These are phyloP conservation scores for Knufia petricola DNA, from an alignment of 2,329 filamentous ascomycete species.

Conservation along the genomic window DNA sequence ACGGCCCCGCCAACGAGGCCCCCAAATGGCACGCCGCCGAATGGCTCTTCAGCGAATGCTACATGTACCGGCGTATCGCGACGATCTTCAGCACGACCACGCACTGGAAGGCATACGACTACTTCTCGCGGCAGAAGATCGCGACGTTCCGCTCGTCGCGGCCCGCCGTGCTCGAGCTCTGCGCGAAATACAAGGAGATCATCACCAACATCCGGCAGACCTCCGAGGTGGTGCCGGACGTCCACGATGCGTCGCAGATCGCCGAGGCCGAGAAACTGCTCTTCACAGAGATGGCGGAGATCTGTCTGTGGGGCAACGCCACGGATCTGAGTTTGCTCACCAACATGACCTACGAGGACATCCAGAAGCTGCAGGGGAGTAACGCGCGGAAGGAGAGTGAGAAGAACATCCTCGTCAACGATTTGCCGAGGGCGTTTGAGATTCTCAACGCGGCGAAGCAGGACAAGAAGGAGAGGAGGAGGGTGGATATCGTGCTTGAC, in stretches of 20 bases:
- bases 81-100: conserved; percentile 66
- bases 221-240: conserved; percentile 32
- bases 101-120: conserved; percentile 69
- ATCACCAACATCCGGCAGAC: conserved; percentile 28
- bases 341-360: conserved; percentile 52
- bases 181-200: conserved; percentile 22
- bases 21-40: conserved; percentile 68
- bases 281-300: conserved; percentile 28
- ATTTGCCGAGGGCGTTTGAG: conserved; percentile 64
- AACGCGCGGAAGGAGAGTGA: conserved; percentile 77
- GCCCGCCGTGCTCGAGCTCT: conserved; percentile 24
- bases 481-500: conserved; percentile 90
- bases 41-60: conserved; percentile 92
- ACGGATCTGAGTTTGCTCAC: conserved; percentile 27
- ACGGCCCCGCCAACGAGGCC: conserved; percentile 10
- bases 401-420: conserved; percentile 85
- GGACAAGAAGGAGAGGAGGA: conserved; percentile 55
- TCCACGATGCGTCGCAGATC: conserved; percentile 35
- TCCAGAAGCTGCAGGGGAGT: conserved; percentile 88
- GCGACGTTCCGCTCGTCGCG: conserved; percentile 23
- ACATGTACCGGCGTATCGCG: conserved; percentile 74
- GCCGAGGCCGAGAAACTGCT: conserved; percentile 27
- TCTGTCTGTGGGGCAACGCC: conserved; percentile 29
- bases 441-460: conserved; percentile 56
- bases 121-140: conserved; percentile 26